Evolutionary conservation across 2,329 filamentous ascomycete genomes (phyloP).

Genomic region (Aspergillus thermomutatus): DNA sequence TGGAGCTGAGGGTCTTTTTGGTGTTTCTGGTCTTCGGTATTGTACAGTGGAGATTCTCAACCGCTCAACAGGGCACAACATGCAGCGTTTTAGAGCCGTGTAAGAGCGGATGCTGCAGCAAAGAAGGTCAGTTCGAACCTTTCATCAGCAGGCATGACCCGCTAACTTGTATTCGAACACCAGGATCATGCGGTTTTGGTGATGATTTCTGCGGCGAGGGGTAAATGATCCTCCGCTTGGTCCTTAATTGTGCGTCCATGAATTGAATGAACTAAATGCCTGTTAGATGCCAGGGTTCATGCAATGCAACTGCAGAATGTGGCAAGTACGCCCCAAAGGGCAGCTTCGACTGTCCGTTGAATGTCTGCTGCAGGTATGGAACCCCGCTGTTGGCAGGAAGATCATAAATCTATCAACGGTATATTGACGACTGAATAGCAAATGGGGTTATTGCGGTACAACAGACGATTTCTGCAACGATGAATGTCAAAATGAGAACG

Average conservation of each 20-base stretch:
- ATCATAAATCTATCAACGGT: not conserved
- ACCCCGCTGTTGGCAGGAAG: no score
- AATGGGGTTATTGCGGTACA: not conserved
- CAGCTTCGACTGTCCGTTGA: not conserved
- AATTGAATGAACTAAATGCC: not conserved
- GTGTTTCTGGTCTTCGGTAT: not conserved
- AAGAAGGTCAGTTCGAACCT: not conserved
- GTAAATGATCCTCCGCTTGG: not conserved
- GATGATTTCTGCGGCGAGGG: not conserved
- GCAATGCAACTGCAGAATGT: not conserved
- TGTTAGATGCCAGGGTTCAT: not conserved
- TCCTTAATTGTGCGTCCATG: not conserved
- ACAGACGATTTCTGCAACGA: not conserved
- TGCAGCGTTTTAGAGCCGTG: not conserved
- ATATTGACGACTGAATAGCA: not conserved
- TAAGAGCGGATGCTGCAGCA: not conserved
- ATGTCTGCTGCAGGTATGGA: not conserved
- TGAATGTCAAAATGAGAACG: not conserved
- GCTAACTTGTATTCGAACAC: not conserved
- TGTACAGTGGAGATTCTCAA: not conserved
- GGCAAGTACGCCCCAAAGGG: not conserved
- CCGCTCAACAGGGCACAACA: not conserved
- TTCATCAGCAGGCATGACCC: not conserved
- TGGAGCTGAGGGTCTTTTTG: not conserved
- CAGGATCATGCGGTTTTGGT: not conserved